These are phyloP conservation scores for Zoysia pacifica DNA, from an alignment of 176 grass and related monocot species.

Conservation along the genomic window DNA sequence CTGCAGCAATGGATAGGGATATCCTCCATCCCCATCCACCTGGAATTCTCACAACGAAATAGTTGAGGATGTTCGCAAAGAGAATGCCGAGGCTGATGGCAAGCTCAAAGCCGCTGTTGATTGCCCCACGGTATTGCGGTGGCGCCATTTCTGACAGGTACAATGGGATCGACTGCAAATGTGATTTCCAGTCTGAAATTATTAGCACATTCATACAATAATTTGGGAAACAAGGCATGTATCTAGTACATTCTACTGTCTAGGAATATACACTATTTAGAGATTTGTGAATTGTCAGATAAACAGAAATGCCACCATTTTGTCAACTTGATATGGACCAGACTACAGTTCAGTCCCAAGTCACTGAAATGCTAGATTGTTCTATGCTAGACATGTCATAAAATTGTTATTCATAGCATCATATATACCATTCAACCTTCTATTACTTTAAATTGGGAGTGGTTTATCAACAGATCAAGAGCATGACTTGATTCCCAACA, in stretches of 20 bases:
- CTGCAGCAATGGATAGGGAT: constrained; percentile 69
- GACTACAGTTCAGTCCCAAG: constrained; percentile 1
- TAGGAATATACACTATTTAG: background rate
- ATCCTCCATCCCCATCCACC: constrained; percentile 76
- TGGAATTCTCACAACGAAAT: constrained; percentile 55
- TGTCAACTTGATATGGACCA: constrained; percentile 21
- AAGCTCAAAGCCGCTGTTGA: constrained; percentile 76
- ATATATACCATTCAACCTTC: background rate
- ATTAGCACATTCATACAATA: constrained; percentile 2
- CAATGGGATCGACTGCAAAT: constrained; percentile 76
- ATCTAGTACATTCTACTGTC: background rate
- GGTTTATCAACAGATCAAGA: background rate
- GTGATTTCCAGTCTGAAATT: background rate
- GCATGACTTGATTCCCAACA: background rate
- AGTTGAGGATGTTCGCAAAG: constrained; percentile 84
- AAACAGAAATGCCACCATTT: background rate
- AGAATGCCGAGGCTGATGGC: constrained; percentile 75
- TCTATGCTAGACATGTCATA: background rate
- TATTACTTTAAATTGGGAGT: background rate
- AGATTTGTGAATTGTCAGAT: background rate
- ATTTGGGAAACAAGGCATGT: background rate
- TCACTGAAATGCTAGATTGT: constrained; percentile 7
- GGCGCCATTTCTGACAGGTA: constrained; percentile 93
- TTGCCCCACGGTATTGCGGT: constrained; percentile 70
- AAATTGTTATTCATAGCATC: background rate